Conservation (phyloP, 192 early-diverging fungal genomes). For the Coemansia sp. region DNA sequence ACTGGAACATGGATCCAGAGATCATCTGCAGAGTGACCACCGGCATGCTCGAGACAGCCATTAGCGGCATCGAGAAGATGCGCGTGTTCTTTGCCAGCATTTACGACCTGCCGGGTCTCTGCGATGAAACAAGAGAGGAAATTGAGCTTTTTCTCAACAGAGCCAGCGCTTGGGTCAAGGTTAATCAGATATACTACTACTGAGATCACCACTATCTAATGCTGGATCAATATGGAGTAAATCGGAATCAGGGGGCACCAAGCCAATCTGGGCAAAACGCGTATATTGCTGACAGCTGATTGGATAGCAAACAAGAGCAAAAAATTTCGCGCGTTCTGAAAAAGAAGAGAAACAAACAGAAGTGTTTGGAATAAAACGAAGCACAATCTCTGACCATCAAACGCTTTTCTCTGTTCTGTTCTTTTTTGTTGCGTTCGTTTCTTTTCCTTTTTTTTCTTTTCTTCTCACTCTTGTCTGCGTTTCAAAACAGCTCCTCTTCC, state of each 20-base stretch:
- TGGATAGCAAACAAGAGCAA: not conserved
- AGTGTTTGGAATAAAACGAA: too few species aligned
- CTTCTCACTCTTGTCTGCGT: not conserved
- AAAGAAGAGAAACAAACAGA: not conserved
- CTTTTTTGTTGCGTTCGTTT: not conserved
- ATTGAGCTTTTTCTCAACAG: constrained; percentile 24
- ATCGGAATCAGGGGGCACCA: not conserved
- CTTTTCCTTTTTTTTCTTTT: not conserved
- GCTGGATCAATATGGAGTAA: not conserved
- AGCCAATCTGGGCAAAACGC: not conserved
- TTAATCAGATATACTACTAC: constrained; percentile 22
- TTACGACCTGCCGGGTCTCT: not conserved
- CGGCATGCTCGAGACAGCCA: constrained; percentile 19
- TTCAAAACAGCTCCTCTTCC: constrained; percentile 2
- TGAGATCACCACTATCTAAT: not conserved
- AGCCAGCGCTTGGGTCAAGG: constrained; percentile 19
- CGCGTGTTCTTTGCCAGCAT: constrained; percentile 12
- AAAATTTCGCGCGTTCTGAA: not conserved
- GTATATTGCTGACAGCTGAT: not conserved
- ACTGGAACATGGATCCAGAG: constrained; percentile 44
- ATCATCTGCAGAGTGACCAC: constrained; percentile 25
- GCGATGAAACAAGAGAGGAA: constrained; percentile 4
- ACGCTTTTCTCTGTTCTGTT: too few species aligned
- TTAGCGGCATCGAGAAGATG: constrained; percentile 32
- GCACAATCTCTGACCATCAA: too few species aligned